These are phyloP conservation scores for Trichoderma arundinaceum DNA, from an alignment of 2,329 filamentous ascomycete species.

Conservation along the genomic window DNA sequence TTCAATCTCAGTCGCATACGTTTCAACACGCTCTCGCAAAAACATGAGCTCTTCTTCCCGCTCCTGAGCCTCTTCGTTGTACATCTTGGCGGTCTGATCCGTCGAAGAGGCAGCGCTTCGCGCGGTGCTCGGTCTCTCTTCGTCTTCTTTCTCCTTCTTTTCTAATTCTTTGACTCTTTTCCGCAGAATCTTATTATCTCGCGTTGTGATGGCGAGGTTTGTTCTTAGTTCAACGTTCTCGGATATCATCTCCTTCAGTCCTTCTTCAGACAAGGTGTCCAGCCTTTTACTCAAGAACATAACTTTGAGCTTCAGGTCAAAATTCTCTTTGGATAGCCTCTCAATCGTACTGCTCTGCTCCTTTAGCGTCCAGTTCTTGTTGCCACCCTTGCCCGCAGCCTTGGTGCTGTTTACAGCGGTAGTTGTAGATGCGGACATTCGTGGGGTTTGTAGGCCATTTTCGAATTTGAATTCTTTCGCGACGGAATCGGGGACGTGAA, in stretches of 20 bases:
- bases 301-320: constrained; percentile 95
- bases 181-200: constrained; percentile 85
- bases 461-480: constrained; percentile 85
- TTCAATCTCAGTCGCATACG: constrained; percentile 83
- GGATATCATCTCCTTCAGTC: constrained; percentile 96
- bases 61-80: constrained; percentile 67
- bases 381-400: constrained; percentile 59
- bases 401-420: constrained; percentile 52
- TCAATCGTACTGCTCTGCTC: constrained; percentile 98
- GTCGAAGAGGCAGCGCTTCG: constrained; percentile 62
- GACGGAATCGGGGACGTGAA: constrained; percentile 88
- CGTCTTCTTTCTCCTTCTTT: constrained; percentile 73
- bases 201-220: constrained; percentile 83
- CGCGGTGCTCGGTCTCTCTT: constrained; percentile 65
- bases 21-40: constrained; percentile 82
- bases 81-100: constrained; percentile 60
- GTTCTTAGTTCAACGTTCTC: constrained; percentile 97
- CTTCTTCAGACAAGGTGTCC: constrained; percentile 92
- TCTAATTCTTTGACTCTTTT: constrained; percentile 86
- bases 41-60: constrained; percentile 86
- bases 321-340: constrained; percentile 95
- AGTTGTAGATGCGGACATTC: constrained; percentile 59
- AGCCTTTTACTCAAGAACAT: constrained; percentile 95
- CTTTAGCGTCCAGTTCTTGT: constrained; percentile 81
- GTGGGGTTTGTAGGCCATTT: constrained; percentile 66